Conservation (phyloP, 177 flowering plant species). For the Vitis hybrid region DNA sequence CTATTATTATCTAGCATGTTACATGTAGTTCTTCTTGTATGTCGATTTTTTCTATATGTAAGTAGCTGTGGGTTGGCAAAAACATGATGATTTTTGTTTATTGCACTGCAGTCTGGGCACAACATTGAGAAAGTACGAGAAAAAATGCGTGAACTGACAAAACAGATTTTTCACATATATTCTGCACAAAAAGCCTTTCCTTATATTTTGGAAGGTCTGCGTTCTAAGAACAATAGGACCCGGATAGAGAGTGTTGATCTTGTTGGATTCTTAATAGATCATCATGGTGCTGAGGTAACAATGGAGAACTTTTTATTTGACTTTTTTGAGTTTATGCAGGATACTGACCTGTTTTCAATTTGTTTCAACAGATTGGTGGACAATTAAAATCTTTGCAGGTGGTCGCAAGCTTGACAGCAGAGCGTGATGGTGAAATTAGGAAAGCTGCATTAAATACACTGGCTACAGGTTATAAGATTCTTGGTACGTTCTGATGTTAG, state of each 20-base stretch:
- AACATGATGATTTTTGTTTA: not conserved
- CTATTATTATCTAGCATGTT: not conserved
- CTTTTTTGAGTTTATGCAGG: not conserved
- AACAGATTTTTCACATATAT: constrained; percentile 65
- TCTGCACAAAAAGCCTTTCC: constrained; percentile 83
- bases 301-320: not conserved
- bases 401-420: constrained; percentile 96
- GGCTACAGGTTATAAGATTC: constrained; percentile 89
- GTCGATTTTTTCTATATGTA: not conserved
- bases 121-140: constrained; percentile 94
- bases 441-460: constrained; percentile 93
- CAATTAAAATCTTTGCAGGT: constrained; percentile 85
- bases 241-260: constrained; percentile 91
- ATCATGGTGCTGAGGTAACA: constrained; percentile 82
- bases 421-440: constrained; percentile 93
- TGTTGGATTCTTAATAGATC: constrained; percentile 79
- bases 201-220: constrained; percentile 87
- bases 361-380: constrained; percentile 64
- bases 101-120: constrained; percentile 81
- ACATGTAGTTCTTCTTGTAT: too few relatives aligned
- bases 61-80: not conserved
- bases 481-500: constrained; percentile 56
- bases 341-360: not conserved
- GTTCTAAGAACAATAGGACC: constrained; percentile 91
- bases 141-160: constrained; percentile 85